Conservation (phyloP, 2,329 filamentous ascomycete species). For the Fusarium nanum region DNA sequence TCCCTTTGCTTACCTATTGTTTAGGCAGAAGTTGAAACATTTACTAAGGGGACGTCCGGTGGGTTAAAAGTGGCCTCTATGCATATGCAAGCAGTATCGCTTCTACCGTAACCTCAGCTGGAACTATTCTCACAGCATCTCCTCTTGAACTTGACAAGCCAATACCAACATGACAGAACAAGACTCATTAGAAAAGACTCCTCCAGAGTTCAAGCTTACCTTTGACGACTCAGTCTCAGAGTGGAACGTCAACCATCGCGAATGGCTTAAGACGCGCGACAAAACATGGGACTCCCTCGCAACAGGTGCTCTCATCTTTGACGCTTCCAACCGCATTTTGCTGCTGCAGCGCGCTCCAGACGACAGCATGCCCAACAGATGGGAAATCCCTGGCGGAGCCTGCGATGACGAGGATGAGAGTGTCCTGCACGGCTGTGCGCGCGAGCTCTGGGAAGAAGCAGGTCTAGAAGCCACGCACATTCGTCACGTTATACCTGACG, state of each 20-base stretch:
- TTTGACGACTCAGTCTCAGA: slow-evolving; percentile 41
- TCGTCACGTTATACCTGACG: slow-evolving; percentile 47
- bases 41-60: neutral
- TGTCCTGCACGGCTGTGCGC: slow-evolving; percentile 57
- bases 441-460: slow-evolving; percentile 63
- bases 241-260: slow-evolving; percentile 42
- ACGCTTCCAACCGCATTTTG: slow-evolving; percentile 52
- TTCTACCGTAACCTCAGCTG: slow-evolving; percentile 4
- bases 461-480: slow-evolving; percentile 52
- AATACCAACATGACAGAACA: slow-evolving; percentile 19
- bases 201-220: slow-evolving; percentile 34
- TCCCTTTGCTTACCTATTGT: neutral
- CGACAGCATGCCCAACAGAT: slow-evolving; percentile 59
- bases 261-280: slow-evolving; percentile 43
- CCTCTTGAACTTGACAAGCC: neutral
- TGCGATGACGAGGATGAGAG: slow-evolving; percentile 56
- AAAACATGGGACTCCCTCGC: slow-evolving; percentile 50
- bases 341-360: slow-evolving; percentile 59
- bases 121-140: neutral
- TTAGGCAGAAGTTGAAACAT: neutral
- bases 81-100: neutral
- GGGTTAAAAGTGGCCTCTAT: slow-evolving; percentile 4
- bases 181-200: neutral
- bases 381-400: slow-evolving; percentile 64
- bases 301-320: slow-evolving; percentile 52